These are phyloP conservation scores for Penicillium sumatraense DNA, from an alignment of 2,329 filamentous ascomycete genomes.

Conservation along the genomic window DNA sequence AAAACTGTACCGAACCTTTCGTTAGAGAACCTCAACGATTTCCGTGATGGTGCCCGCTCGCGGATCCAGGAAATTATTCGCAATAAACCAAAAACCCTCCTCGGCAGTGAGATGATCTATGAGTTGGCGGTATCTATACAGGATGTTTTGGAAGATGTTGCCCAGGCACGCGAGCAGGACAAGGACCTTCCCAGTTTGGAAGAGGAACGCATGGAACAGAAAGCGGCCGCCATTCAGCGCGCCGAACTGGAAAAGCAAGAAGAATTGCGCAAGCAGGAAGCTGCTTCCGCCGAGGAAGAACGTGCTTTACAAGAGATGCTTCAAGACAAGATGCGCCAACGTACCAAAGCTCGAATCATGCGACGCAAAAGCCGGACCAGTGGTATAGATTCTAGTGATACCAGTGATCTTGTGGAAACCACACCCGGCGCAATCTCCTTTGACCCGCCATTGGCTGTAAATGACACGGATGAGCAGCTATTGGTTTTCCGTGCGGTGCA, in stretches of 20 bases:
- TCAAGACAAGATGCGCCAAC: conserved; percentile 44
- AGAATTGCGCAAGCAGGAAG: conserved; percentile 48
- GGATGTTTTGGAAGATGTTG: conserved; percentile 83
- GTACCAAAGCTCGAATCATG: conserved; percentile 43
- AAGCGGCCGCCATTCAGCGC: conserved; percentile 67
- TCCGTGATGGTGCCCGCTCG: conserved; percentile 72
- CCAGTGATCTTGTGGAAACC: conserved; percentile 36
- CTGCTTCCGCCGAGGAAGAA: conserved; percentile 47
- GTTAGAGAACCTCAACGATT: conserved; percentile 65
- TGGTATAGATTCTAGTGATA: conserved; percentile 34
- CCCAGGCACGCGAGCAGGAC: conserved; percentile 73
- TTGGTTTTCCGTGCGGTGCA: conserved; percentile 73
- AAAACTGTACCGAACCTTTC: conserved; percentile 77
- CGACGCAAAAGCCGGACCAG: conserved; percentile 45
- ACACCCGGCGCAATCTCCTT: conserved; percentile 46
- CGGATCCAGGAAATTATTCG: conserved; percentile 72
- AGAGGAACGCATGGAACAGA: conserved; percentile 83
- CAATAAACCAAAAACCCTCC: conserved; percentile 67
- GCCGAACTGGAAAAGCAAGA: conserved; percentile 57
- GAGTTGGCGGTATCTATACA: conserved; percentile 64
- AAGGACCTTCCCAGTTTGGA: conserved; percentile 82
- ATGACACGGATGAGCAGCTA: conserved; percentile 66
- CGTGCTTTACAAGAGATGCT: conserved; percentile 44
- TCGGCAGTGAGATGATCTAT: conserved; percentile 69
- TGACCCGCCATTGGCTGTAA: conserved; percentile 56